Evolutionary conservation across 2,329 filamentous ascomycete species (phyloP).

Genomic region (Didymella lethalis): DNA sequence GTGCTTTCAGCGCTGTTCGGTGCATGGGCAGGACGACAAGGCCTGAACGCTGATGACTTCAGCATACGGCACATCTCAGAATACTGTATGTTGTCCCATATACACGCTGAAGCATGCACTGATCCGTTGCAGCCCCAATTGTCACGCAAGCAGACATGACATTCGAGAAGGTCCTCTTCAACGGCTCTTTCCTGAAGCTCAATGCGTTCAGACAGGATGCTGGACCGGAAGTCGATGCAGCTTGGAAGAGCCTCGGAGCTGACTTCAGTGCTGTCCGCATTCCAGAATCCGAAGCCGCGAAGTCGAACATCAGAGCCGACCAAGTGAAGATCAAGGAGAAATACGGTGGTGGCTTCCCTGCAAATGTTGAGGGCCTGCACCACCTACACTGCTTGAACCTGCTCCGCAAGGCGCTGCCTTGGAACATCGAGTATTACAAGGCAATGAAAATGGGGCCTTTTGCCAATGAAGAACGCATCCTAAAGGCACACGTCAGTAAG

Average conservation of each 20-base stretch:
- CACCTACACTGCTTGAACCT: slow-evolving; percentile 69
- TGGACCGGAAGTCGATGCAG: slow-evolving; percentile 64
- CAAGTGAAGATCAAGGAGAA: slow-evolving; percentile 65
- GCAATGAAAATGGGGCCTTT: slow-evolving; percentile 62
- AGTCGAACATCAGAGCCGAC: slow-evolving; percentile 60
- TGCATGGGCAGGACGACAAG: slow-evolving; percentile 27
- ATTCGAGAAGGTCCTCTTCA: slow-evolving; percentile 57
- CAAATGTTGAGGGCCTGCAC: slow-evolving; percentile 65
- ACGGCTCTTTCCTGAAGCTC: slow-evolving; percentile 64
- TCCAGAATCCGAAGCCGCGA: slow-evolving; percentile 56
- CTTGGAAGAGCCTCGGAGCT: slow-evolving; percentile 63
- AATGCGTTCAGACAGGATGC: slow-evolving; percentile 62
- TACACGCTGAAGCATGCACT: neutral
- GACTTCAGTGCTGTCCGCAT: slow-evolving; percentile 63
- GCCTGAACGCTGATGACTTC: slow-evolving; percentile 35
- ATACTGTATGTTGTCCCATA: slow-evolving; percentile 37
- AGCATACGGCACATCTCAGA: slow-evolving; percentile 43
- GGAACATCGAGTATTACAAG: slow-evolving; percentile 67
- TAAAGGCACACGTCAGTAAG: slow-evolving; percentile 66
- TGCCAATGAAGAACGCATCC: slow-evolving; percentile 61
- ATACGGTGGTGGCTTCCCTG: slow-evolving; percentile 67
- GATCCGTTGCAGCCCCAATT: slow-evolving; percentile 38
- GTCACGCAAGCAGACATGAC: slow-evolving; percentile 52
- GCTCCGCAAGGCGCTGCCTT: slow-evolving; percentile 65
- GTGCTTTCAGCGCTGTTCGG: slow-evolving; percentile 34